These are phyloP conservation scores for Priceomyces medius DNA, from an alignment of 805 yeast genomes.

Conservation along the genomic window DNA sequence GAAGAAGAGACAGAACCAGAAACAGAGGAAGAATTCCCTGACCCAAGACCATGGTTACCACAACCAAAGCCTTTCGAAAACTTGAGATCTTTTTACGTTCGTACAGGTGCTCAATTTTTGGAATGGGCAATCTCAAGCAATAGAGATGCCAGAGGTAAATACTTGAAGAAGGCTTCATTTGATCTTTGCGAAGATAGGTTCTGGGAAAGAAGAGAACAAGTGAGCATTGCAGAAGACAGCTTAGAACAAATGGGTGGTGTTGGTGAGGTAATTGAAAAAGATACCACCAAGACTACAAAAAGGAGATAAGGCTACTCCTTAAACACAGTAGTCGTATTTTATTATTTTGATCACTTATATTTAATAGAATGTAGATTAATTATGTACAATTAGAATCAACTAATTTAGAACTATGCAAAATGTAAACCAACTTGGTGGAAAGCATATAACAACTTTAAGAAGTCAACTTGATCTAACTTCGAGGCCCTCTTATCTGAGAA, in stretches of 20 bases:
- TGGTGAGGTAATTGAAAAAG: conserved; percentile 81
- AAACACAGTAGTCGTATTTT: not conserved
- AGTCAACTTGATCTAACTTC: conserved; percentile 93
- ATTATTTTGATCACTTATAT: not conserved
- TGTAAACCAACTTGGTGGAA: conserved; percentile 97
- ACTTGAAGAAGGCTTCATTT: conserved; percentile 83
- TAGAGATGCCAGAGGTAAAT: conserved; percentile 83
- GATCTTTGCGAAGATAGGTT: conserved; percentile 91
- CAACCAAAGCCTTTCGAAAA: conserved; percentile 94
- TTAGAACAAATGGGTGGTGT: conserved; percentile 90
- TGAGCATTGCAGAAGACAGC: conserved; percentile 83
- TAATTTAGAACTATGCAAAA: conserved; percentile 60
- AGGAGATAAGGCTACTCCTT: conserved; percentile 31
- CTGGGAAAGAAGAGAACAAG: conserved; percentile 98
- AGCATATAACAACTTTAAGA: conserved; percentile 79
- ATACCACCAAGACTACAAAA: conserved; percentile 47
- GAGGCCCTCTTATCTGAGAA: conserved; percentile 85
- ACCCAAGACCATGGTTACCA: conserved; percentile 94
- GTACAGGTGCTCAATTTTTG: conserved; percentile 82
- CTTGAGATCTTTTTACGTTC: conserved; percentile 76
- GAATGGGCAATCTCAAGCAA: conserved; percentile 92
- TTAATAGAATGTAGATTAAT: conserved; percentile 1
- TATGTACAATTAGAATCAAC: conserved; percentile 5
- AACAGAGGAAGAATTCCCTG: conserved; percentile 74
- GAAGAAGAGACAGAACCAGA: conserved; percentile 70